Conservation (phyloP, 768 basidiomycete genomes). For the Suillus lakei region DNA sequence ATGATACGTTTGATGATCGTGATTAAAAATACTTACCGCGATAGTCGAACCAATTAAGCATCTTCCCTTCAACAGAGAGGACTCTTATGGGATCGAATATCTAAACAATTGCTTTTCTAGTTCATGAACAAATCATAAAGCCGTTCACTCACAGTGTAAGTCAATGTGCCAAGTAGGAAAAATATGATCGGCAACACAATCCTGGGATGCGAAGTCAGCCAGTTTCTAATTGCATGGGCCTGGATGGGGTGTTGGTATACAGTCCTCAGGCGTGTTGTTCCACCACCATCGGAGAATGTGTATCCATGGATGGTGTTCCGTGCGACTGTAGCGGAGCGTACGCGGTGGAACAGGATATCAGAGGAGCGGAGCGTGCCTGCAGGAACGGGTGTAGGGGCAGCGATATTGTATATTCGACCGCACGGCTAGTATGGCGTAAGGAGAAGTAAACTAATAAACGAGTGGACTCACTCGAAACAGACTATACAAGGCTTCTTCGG, state of each 20-base stretch:
- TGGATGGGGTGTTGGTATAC: slow-evolving; percentile 69
- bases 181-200: slow-evolving; percentile 81
- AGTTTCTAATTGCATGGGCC: slow-evolving; percentile 70
- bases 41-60: slow-evolving; percentile 86
- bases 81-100: slow-evolving; percentile 93
- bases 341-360: slow-evolving; percentile 61
- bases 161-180: slow-evolving; percentile 88
- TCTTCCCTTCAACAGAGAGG: slow-evolving; percentile 80
- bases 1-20: background rate
- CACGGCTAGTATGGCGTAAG: slow-evolving; percentile 59
- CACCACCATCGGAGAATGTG: slow-evolving; percentile 34
- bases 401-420: slow-evolving; percentile 76
- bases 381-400: slow-evolving; percentile 60
- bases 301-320: slow-evolving; percentile 82
- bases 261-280: slow-evolving; percentile 52
- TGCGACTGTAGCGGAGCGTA: slow-evolving; percentile 78
- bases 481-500: slow-evolving; percentile 79
- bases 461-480: slow-evolving; percentile 67
- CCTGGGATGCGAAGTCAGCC: slow-evolving; percentile 86
- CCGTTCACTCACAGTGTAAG: slow-evolving; percentile 72
- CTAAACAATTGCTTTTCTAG: slow-evolving; percentile 41
- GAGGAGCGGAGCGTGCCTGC: slow-evolving; percentile 71
- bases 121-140: background rate
- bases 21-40: slow-evolving; percentile 47
- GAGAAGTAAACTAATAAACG: background rate